Base-by-base conservation (phyloP, 352 stramenopile species). In the Phytophthora cactorum region DNA sequence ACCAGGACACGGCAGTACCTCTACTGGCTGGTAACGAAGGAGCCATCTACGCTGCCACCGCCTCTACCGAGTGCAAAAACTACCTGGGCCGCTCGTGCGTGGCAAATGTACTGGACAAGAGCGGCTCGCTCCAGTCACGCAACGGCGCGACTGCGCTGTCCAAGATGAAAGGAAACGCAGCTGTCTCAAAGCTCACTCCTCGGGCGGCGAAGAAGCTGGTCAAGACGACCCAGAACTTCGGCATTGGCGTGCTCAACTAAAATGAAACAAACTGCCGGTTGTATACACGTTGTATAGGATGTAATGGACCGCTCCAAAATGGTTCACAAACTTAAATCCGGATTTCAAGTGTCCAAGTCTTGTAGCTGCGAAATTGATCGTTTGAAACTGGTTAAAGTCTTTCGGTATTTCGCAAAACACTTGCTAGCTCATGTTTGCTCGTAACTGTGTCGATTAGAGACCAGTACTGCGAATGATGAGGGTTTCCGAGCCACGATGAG, bases 1-100 rank as follows among this genome's bases (percentile, higher is more conserved):
- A 77, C 44, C 59, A 80, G 47, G 61, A 74, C 41, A 77, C 62
- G 22, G 43, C 38, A 14, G 29, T 56, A 8, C 70, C 78, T 9
- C 36, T 73, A 1, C 9, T 4, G 1, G 41, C 22, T 15, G 66
- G 49, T 15, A 44, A 59, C 7, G 31, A 70, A 12, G 63, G 63
- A 9, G 27, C 43, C 2, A 11, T 75, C 15, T 75, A 69, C 46
- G 56, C 56, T 12, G 54, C 63, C 27, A 59, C 41, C 2, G 51
- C 28, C 43, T 41, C 46, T n/a, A 50, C 31, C 14, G 54, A 70
- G 17, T 77, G 74, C 60, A 55, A 55, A 9, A 63, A 46, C 5
- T 59, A 64, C 15, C 29, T 82, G 8, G 60, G 67, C 14, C 74
- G 67, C 12, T 52, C 41, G 2, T 82, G 70, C 31, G 56, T 54